Evolutionary conservation across 345 rosid genomes (phyloP), one percentile per base, ranked within the genome.

Genomic region (Corymbia maculata): DNA sequence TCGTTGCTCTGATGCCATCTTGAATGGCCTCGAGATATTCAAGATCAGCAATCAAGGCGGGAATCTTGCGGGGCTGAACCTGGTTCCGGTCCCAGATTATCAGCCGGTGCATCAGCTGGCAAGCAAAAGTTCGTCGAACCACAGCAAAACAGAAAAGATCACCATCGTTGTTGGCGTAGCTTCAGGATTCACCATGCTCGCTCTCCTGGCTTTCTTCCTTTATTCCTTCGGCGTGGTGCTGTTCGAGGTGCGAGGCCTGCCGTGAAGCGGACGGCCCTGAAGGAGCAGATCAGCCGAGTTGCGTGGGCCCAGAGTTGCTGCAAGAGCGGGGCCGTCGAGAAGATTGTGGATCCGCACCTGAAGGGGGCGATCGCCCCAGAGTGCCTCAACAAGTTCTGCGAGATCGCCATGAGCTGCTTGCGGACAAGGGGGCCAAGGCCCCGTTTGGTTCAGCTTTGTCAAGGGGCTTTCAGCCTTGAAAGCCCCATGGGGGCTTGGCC

Each of bases 221-320:
- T 96, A 94, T 87, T 96, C 96, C 4, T 96, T 95, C 28, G 96
- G 96, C 93, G 82, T 94, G 32, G 96, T 96, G 82, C 51, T 95
- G 68, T 90, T 91, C 32, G 98, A 96, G 86, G 96, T n/a, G 94
- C 92, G 17, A 88, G 95, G 86, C 92, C 95, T 5, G 89, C 93
- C 3, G 51, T 89, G 47, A 88, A 89, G 26, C 88, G 88, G 47
- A 52, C 52, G 19, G 90, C 47, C 80, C 91, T 85, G 42, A 90
- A 59, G 28, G 90, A 92, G 64, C 88, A 94, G 88, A 61, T 57
- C 32, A 92, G 90, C 89, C 90, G 94, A 51, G 91, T 92, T 1
- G 88, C 82, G 28, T 93, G 94, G 95, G 95, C 85, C 32, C 79
- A 91, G 89, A 85, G 50, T 9, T 90, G 92, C 66, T 87, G 90